Conservation (phyloP, 495 filamentous ascomycete genomes). For the Penicillium longicatenatum region DNA sequence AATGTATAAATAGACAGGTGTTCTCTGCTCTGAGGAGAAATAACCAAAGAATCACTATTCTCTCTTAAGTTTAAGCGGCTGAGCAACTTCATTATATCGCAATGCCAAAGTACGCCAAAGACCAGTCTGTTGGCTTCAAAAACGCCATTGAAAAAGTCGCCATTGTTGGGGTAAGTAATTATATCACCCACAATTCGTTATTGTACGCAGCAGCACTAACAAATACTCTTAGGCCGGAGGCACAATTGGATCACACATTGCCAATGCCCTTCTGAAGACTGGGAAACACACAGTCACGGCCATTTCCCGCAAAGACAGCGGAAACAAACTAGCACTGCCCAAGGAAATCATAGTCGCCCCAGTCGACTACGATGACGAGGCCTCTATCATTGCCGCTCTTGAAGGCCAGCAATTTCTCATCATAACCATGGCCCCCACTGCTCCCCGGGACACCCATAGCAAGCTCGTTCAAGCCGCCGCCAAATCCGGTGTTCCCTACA, state of each 20-base stretch:
- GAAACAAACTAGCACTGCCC: conserved; percentile 36
- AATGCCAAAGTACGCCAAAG: conserved; percentile 37
- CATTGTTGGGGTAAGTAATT: conserved; percentile 48
- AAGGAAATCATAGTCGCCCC: conserved; percentile 43
- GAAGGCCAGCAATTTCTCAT: conserved; percentile 59
- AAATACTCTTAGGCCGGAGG: conserved; percentile 57
- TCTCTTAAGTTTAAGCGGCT: neutral
- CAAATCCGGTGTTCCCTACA: conserved; percentile 59
- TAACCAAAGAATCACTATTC: neutral
- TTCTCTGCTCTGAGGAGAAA: neutral
- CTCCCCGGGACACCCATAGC: conserved; percentile 47
- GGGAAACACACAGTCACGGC: conserved; percentile 58
- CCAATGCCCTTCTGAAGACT: conserved; percentile 48
- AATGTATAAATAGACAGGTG: conserved; percentile 1
- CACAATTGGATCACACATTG: conserved; percentile 55
- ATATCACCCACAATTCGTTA: conserved; percentile 1
- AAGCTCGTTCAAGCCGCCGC: conserved; percentile 63
- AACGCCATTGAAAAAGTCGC: conserved; percentile 50
- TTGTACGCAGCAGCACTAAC: conserved; percentile 17
- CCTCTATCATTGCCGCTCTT: conserved; percentile 49
- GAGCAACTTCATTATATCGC: neutral
- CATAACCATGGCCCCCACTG: conserved; percentile 56
- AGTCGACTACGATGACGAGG: conserved; percentile 52
- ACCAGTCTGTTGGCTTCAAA: conserved; percentile 38
- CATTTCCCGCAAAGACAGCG: conserved; percentile 51